A percentile compares a stretch with the other conserved stretches of the same genome.
Evolutionary conservation across 2,329 filamentous ascomycete genomes (phyloP).

Genomic region (Cadophora sp.): DNA sequence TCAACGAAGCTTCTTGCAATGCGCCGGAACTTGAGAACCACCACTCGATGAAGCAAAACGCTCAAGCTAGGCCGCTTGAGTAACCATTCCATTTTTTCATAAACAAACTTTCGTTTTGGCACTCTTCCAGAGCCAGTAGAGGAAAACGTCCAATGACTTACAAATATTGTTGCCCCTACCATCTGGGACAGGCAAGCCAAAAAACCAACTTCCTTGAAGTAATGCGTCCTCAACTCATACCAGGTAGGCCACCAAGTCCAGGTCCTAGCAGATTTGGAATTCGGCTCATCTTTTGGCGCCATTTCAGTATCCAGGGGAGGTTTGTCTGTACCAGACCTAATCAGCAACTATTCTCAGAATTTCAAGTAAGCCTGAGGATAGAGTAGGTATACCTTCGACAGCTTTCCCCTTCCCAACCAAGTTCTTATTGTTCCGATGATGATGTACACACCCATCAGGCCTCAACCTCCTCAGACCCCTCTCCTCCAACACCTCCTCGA

Average conservation of each 20-base stretch:
- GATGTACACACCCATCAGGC: constrained; percentile 48
- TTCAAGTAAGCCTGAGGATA: not conserved
- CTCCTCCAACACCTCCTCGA: constrained; percentile 56
- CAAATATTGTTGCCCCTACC: constrained; percentile 65
- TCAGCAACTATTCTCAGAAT: constrained; percentile 16
- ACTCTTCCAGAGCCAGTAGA: not conserved
- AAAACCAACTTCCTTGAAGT: constrained; percentile 67
- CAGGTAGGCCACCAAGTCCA: constrained; percentile 68
- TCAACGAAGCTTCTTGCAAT: not conserved
- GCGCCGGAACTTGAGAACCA: not conserved
- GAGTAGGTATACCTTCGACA: constrained; percentile 33
- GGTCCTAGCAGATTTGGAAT: constrained; percentile 34
- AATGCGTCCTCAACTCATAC: constrained; percentile 64
- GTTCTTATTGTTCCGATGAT: constrained; percentile 50
- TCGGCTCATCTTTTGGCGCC: constrained; percentile 29
- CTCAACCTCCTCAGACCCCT: constrained; percentile 34
- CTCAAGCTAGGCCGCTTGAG: not conserved
- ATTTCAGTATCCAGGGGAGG: constrained; percentile 28
- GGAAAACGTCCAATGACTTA: constrained; percentile 22
- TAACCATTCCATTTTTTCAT: not conserved
- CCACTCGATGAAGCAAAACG: not conserved
- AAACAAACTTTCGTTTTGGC: not conserved
- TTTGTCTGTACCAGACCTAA: constrained; percentile 28
- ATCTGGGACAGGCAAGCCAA: constrained; percentile 64
- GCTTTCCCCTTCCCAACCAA: constrained; percentile 46